A percentile compares a stretch with the other conserved stretches of the same genome.
These are phyloP conservation scores for Barnettozyma populi DNA, from an alignment of 805 yeast genomes.

Conservation along the genomic window DNA sequence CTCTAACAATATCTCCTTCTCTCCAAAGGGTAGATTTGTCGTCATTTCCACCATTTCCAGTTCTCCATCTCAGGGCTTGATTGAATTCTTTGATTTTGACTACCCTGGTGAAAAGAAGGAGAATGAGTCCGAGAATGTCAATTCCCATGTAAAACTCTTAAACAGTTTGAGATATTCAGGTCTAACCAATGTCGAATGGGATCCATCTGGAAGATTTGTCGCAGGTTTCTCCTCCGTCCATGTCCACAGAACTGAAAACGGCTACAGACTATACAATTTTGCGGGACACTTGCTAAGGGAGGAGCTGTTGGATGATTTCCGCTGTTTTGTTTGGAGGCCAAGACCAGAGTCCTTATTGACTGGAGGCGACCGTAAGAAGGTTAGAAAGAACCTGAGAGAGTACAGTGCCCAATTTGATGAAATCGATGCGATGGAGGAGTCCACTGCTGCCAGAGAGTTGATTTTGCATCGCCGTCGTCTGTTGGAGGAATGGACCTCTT, in stretches of 20 bases:
- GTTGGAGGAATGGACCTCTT: slow-evolving; percentile 80
- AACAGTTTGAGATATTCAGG: slow-evolving; percentile 65
- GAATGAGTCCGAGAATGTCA: slow-evolving; percentile 33
- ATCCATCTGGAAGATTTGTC: slow-evolving; percentile 88
- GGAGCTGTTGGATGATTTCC: slow-evolving; percentile 76
- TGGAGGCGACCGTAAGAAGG: slow-evolving; percentile 79
- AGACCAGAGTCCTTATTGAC: slow-evolving; percentile 79
- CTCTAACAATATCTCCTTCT: slow-evolving; percentile 73
- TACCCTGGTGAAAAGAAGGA: slow-evolving; percentile 64
- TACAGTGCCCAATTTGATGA: slow-evolving; percentile 92
- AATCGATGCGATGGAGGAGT: slow-evolving; percentile 92
- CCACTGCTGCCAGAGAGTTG: slow-evolving; percentile 84
- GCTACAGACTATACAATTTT: slow-evolving; percentile 81
- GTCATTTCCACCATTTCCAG: slow-evolving; percentile 42
- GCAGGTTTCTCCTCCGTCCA: slow-evolving; percentile 84
- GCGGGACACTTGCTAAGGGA: slow-evolving; percentile 74
- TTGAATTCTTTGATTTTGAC: slow-evolving; percentile 84
- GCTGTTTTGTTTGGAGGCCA: slow-evolving; percentile 94
- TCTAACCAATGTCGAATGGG: slow-evolving; percentile 86
- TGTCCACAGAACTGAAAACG: slow-evolving; percentile 83
- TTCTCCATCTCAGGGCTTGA: slow-evolving; percentile 47
- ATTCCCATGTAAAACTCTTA: slow-evolving; percentile 33
- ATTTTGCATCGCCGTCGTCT: slow-evolving; percentile 77
- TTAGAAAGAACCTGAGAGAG: slow-evolving; percentile 82
- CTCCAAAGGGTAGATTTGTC: slow-evolving; percentile 90